phyloP scores from a whole-genome alignment of 2,329 filamentous ascomycete genomes.

The Monosporascus cannonballus region DNA sequence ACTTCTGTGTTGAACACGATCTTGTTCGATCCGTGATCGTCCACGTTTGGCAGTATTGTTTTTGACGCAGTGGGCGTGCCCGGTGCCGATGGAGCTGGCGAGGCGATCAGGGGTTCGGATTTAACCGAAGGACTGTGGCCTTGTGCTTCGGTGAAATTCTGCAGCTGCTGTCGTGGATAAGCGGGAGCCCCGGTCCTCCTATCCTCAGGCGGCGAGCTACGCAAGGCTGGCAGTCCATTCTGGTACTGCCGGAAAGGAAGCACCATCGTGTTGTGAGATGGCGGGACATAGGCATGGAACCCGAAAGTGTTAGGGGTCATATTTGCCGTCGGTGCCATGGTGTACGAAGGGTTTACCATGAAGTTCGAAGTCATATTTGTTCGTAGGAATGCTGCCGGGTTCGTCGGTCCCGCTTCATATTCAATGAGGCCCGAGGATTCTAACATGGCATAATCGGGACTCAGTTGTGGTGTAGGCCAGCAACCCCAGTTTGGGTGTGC shows the following conservation, averaged over 20 bases:
- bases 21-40: slow-evolving; percentile 40
- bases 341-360: slow-evolving; percentile 38
- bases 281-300: slow-evolving; percentile 35
- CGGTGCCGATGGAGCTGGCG: slow-evolving; percentile 6
- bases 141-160: slow-evolving; percentile 12
- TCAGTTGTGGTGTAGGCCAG: slow-evolving; percentile 43
- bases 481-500: slow-evolving; percentile 46
- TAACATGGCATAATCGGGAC: slow-evolving; percentile 41
- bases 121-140: slow-evolving; percentile 31
- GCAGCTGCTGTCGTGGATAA: not conserved
- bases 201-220: slow-evolving; percentile 1
- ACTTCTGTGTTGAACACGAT: slow-evolving; percentile 73
- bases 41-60: slow-evolving; percentile 39
- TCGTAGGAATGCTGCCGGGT: slow-evolving; percentile 34
- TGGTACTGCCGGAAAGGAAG: slow-evolving; percentile 23
- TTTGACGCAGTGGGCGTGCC: slow-evolving; percentile 23
- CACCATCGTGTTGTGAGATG: slow-evolving; percentile 16
- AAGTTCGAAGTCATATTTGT: slow-evolving; percentile 41
- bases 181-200: not conserved
- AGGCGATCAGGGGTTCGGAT: slow-evolving; percentile 22
- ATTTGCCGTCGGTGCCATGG: slow-evolving; percentile 34
- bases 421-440: slow-evolving; percentile 39
- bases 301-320: slow-evolving; percentile 36
- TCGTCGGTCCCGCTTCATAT: slow-evolving; percentile 40
- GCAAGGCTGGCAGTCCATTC: slow-evolving; percentile 19